Percentiles rank a stretch among this genome's conserved stretches.
Evolutionary conservation across 164 flowering plant genomes (phyloP).

Genomic region (Kalanchoe fedtschenkoi): DNA sequence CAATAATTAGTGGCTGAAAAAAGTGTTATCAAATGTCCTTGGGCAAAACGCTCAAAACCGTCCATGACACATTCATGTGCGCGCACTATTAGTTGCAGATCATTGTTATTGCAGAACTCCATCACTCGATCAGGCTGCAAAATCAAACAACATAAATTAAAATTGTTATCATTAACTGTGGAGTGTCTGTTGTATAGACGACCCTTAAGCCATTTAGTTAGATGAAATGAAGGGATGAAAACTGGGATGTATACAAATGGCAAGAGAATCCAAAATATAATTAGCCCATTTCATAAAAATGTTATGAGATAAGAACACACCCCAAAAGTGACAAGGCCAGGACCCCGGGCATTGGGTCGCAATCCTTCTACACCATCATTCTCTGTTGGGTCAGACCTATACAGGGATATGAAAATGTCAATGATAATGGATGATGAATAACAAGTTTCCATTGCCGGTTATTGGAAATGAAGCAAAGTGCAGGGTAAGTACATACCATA

Average conservation of each 20-base stretch:
- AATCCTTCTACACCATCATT: slow-evolving; percentile 99
- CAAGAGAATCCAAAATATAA: too few species aligned
- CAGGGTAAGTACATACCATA: slow-evolving; percentile 51
- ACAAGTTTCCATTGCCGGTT: neutral
- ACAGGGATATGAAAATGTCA: slow-evolving; percentile 6
- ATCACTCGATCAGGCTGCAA: slow-evolving; percentile 99
- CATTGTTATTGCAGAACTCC: slow-evolving; percentile 99
- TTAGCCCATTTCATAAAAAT: too few species aligned
- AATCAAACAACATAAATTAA: neutral
- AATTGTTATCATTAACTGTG: too few species aligned
- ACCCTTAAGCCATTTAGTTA: neutral
- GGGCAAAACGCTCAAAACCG: slow-evolving; percentile 99
- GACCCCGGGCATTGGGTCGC: slow-evolving; percentile 99
- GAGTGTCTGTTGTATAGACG: too few species aligned
- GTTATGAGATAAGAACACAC: slow-evolving; percentile 26
- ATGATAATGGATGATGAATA: neutral
- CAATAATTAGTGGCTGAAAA: slow-evolving; percentile 99
- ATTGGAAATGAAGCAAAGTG: neutral
- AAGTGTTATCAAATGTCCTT: slow-evolving; percentile 94
- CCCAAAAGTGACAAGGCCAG: slow-evolving; percentile 99
- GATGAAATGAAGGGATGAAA: neutral
- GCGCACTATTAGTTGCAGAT: slow-evolving; percentile 96
- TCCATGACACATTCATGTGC: slow-evolving; percentile 99
- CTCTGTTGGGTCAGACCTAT: slow-evolving; percentile 99
- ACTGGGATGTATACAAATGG: too few species aligned